Base-by-base conservation (phyloP, 2,329 filamentous ascomycete species). In the Chaetomiaceae sp. region DNA sequence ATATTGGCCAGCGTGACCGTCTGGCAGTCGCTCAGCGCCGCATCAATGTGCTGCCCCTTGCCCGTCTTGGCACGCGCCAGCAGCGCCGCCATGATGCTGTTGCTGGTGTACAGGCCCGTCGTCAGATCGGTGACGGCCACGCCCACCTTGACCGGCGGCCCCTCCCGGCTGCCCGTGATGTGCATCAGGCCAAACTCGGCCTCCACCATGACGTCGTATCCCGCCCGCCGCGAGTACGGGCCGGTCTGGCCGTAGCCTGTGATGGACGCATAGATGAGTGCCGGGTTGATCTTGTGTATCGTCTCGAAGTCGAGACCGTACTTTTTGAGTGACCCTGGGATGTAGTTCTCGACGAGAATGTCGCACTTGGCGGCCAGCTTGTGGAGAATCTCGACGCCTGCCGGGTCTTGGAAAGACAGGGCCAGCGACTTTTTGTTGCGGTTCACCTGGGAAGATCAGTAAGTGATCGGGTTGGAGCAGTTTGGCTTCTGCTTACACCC, bases 161-260 rank as follows among this genome's bases (percentile, higher is more conserved):
- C 91, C 64, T 95, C 88, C 52, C 91, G 81, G 57, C 82, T 81
- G 29, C 94, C 94, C 0, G 94, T 99, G 63, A 99, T 97, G 72
- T 99, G 94, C 94, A 99, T 99, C 53, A 99, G 74, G 1, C 94
- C 94, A 73, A 99, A 91, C 69, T 97, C 94, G 55, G 94, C 94
- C 75, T 99, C 94, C 11, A 99, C 92, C 92, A 99, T 99, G 62
- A 99, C 94, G 71, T 99, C 94, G 76, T 99, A 99, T 4, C 94
- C 94, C 3, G 94, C 91, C 14, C 94, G 81, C 59, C 84, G 82
- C 6, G 86, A 83, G 70, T 95, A 96, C 0, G 94, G 94, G 0
- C 94, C 94, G 1, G 89, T 96, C 68, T 99, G 94, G 2, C 94
- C 94, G 66, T 97, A 99, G 1, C 94, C 94, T 0, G 94, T 99